Percentiles rank a stretch among this genome's conserved stretches.
Conservation (phyloP, 2,329 filamentous ascomycete species). For the Trichoderma sp. region DNA sequence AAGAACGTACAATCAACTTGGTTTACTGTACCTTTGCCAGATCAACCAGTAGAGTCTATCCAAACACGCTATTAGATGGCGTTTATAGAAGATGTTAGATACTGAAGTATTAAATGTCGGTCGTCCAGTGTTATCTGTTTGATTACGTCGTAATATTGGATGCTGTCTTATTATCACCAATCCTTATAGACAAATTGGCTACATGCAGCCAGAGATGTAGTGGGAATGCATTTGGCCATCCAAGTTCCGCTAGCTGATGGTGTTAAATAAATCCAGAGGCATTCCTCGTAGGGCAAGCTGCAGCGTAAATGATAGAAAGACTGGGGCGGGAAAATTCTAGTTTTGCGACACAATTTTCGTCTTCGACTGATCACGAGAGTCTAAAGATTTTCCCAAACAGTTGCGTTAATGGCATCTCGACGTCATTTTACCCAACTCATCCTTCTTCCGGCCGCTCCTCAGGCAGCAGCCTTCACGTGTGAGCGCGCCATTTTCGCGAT, state of each 20-base stretch:
- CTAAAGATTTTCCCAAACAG: background rate
- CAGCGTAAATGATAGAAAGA: background rate
- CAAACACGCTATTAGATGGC: background rate
- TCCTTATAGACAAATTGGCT: too few species aligned
- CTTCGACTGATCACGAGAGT: background rate
- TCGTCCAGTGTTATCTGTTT: background rate
- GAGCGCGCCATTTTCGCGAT: conserved; percentile 15
- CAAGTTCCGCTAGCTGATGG: background rate
- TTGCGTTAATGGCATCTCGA: background rate
- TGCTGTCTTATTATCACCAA: background rate
- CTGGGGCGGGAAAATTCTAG: background rate
- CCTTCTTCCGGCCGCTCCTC: background rate
- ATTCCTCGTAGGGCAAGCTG: background rate
- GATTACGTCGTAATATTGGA: too few species aligned
- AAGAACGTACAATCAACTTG: background rate
- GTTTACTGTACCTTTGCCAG: background rate
- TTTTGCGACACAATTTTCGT: background rate
- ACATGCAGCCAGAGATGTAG: background rate
- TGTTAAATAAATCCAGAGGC: background rate
- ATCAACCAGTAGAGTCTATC: too few species aligned
- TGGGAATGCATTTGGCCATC: background rate
- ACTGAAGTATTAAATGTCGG: background rate
- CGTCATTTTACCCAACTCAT: background rate
- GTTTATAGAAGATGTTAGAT: background rate
- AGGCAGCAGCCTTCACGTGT: background rate